phyloP scores from a whole-genome alignment of 441 rosid genomes.

The Metrosideros polymorpha region DNA sequence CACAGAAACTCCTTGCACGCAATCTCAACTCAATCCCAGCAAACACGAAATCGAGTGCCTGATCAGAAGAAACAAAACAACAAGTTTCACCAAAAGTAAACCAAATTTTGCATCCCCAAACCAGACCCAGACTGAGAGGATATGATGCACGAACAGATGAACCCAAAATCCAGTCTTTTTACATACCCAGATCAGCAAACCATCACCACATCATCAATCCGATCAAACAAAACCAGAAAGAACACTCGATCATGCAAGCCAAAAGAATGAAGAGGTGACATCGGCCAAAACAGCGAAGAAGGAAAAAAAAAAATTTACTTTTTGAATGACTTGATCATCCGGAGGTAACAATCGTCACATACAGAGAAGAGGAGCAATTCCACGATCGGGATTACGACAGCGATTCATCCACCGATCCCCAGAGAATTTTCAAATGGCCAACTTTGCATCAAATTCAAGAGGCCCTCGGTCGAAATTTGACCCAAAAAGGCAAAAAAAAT shows the following conservation, averaged over 20 bases:
- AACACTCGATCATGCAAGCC: constrained; percentile 15
- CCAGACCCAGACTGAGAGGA: background rate
- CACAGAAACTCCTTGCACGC: constrained; percentile 45
- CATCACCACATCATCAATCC: constrained; percentile 3
- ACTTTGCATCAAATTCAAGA: background rate
- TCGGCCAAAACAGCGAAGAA: background rate
- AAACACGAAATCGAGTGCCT: background rate
- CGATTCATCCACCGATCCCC: constrained; percentile 32
- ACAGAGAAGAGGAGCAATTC: constrained; percentile 17
- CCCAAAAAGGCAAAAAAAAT: background rate
- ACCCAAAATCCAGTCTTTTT: constrained; percentile 4
- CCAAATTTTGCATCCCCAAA: background rate
- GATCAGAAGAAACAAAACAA: background rate
- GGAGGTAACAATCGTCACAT: constrained; percentile 23
- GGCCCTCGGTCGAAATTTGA: background rate
- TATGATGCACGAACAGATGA: background rate
- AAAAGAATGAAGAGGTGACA: background rate
- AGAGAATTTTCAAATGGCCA: constrained; percentile 4
- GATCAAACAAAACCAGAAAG: constrained; percentile 1
- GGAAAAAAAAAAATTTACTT: background rate
- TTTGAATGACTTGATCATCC: constrained; percentile 8
- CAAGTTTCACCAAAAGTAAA: background rate
- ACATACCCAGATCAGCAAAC: constrained; percentile 29
- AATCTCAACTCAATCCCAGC: constrained; percentile 22
- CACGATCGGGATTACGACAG: constrained; percentile 31